These are phyloP conservation scores for Hamamelis virginiana DNA, from an alignment of 164 flowering plant genomes.

Conservation along the genomic window DNA sequence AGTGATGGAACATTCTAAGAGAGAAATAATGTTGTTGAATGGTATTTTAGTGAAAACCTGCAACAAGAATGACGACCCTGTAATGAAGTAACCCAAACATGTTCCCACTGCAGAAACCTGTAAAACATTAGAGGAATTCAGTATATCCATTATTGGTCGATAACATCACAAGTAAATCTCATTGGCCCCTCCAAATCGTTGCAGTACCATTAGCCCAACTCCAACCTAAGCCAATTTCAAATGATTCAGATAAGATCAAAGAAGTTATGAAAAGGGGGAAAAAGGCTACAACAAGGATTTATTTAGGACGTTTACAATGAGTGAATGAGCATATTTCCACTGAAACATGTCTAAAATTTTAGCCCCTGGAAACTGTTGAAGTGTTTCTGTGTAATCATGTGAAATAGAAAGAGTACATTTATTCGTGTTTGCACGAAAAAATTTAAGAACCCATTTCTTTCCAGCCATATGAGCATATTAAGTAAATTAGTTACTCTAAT, in stretches of 20 bases:
- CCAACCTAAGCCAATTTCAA: no score
- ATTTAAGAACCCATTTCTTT: not conserved
- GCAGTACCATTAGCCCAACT: no score
- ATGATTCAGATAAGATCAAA: no score
- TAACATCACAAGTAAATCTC: conserved; percentile 18
- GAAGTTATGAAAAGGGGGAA: no score
- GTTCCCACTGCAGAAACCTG: no score
- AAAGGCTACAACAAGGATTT: no score
- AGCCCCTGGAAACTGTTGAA: conserved; percentile 22
- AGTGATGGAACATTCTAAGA: no score
- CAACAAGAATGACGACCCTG: conserved; percentile 57
- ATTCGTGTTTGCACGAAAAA: no score
- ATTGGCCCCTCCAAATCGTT: no score
- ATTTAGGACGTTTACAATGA: conserved; percentile 27
- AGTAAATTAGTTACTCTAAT: conserved; percentile 20
- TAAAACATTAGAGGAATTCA: no score
- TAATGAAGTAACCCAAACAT: conserved; percentile 70
- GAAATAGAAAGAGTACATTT: not conserved
- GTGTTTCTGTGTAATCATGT: no score
- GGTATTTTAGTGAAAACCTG: conserved; percentile 42
- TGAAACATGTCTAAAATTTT: conserved; percentile 36
- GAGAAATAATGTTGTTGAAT: not conserved
- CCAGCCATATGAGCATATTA: not conserved
- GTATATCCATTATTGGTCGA: not conserved
- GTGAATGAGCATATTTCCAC: conserved; percentile 35